Base-by-base conservation (phyloP, 2,329 filamentous ascomycete species). In the Coniochaeta sp. region DNA sequence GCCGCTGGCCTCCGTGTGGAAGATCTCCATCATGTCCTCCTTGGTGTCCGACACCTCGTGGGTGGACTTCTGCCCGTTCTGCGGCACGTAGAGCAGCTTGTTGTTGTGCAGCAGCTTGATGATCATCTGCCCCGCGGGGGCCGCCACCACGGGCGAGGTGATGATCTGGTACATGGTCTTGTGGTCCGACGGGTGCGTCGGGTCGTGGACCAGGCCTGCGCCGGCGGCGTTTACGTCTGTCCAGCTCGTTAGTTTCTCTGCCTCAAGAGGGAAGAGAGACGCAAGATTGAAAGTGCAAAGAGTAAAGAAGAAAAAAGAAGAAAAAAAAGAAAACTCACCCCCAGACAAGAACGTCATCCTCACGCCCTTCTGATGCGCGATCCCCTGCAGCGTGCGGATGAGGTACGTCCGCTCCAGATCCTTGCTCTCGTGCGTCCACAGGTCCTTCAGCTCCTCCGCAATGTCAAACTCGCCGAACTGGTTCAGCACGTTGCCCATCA, bases 11-110 rank as follows among this genome's bases (percentile, higher is more conserved):
- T 99, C 95, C 8, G 89, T 90, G 69, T 95, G 91, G 82, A 99
- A 99, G 66, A 99, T 96, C 78, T 99, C 95, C 90, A 99, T 96
- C 95, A 99, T 99, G 76, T 99, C 95, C 74, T 99, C 95, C 75
- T 99, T 98, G 55, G 95, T 99, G 72, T 99, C 95, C 1, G 88
- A 89, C 1, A 90, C 83, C 64, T 88, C 83, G 63, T 91, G 85
- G 1, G 82, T 89, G 1, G 89, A 87, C 65, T 85, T 84, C 60
- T 91, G 86, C 1, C 93, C 93, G 73, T 99, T 99, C 59, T 84
- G 81, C 0, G 95, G 95, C 59, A 99, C 82, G 73, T 97, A 99
- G 31, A 98, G 85, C 40, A 90, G 85, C 74, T 93, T 95, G 77
- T 93, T 93, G 79, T 89, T 95, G 80, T 98, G 92, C n/a, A 99